Base-by-base conservation (phyloP, 768 basidiomycete genomes). In the Rhizopogon rudus region DNA sequence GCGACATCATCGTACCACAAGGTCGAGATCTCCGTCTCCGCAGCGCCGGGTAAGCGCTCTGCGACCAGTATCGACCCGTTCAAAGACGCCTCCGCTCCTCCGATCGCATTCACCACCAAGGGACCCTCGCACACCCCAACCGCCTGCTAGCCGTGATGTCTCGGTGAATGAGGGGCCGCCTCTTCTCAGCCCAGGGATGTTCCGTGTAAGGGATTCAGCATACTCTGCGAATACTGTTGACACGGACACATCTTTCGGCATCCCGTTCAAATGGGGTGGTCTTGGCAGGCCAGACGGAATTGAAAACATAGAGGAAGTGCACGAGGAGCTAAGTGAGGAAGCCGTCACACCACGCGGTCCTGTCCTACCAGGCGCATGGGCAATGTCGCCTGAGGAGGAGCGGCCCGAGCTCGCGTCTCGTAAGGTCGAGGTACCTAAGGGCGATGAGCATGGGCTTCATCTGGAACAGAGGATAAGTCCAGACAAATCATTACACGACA, bases 211-310 rank as follows among this genome's bases (percentile, higher is more conserved):
- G 45, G 86, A 88, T 62, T 88, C 88, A 29, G 78, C 76, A 5
- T 77, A 86, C 60, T 85, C 86, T 16, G 71, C 70, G 25, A 72
- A 68, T 56, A 75, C 77, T 6, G 69, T 69, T 40, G 74, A 67
- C 48, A 79, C 72, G 48, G 79, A 73, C 39, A 68, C 69, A 51
- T 77, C 73, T 51, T 69, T 68, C 14, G 79, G 87, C 33, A 72
- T 81, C 41, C 81, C 84, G 3, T 81, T 85, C 51, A 79, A 81
- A 52, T 88, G 84, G 85, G 80, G 80, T 5, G 86, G 84, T 29
- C 52, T 70, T 64, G 67, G 70, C 60, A 63, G 66, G 54, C 65
- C 70, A 57, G 71, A 70, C 42, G 75, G 75, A 33, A 69, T 71
- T 43, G 73, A 70, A 59, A 70, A 68, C 40, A 70, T 70, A 10